Percentiles rank a stretch among this genome's conserved stretches.
phyloP scores from a whole-genome alignment of 495 filamentous ascomycete species.

The Ramalina peruviana region DNA sequence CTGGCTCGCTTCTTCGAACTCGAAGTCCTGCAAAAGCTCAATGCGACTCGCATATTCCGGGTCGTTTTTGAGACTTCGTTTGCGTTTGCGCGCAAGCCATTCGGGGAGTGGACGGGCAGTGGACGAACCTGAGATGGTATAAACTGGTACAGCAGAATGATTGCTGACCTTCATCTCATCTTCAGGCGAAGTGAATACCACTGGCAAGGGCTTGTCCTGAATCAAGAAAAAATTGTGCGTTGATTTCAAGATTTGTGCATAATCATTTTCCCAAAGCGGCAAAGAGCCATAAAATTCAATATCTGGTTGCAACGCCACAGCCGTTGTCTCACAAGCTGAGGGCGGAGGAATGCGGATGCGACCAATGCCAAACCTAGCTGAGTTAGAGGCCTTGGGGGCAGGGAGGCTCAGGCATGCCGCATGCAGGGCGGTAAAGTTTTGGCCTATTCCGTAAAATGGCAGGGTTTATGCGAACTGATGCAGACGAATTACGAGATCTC shows the following conservation, averaged over 20 bases:
- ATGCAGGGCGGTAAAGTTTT: too few relatives aligned
- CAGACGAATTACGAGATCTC: too few relatives aligned
- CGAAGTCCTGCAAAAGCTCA: conserved; percentile 93
- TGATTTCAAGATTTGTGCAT: conserved; percentile 19
- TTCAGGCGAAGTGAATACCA: background rate
- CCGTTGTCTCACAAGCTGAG: too few relatives aligned
- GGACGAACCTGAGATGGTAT: conserved; percentile 87
- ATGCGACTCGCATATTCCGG: conserved; percentile 85
- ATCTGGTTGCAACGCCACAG: too few relatives aligned
- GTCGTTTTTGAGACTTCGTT: conserved; percentile 86
- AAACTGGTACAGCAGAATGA: conserved; percentile 79
- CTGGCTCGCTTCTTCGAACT: conserved; percentile 94
- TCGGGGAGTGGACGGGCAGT: conserved; percentile 86
- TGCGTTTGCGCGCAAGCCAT: conserved; percentile 83
- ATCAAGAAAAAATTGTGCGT: background rate
- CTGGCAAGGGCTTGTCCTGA: background rate
- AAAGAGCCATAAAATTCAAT: too few relatives aligned
- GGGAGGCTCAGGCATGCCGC: too few relatives aligned
- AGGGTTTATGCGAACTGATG: too few relatives aligned
- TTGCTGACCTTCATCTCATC: conserved; percentile 72
- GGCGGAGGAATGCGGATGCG: too few relatives aligned
- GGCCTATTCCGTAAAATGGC: too few relatives aligned
- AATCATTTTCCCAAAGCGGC: background rate
- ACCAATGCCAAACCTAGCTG: too few relatives aligned
- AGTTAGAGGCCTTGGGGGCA: too few relatives aligned